phyloP scores from a whole-genome alignment of 2,329 filamentous ascomycete genomes.

The Fusarium avenaceum region DNA sequence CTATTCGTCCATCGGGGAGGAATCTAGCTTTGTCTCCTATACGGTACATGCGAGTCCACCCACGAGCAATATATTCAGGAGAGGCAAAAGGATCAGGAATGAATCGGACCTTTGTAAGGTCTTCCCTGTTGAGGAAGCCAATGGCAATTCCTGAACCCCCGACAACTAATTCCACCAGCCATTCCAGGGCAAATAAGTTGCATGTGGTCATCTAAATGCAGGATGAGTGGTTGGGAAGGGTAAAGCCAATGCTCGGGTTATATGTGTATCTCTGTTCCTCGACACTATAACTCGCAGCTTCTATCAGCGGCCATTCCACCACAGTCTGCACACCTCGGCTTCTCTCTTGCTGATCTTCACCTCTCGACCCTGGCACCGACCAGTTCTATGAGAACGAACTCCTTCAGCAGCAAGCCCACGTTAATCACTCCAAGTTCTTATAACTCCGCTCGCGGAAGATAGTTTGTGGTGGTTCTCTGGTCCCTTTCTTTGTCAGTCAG shows the following conservation, averaged over 20 bases:
- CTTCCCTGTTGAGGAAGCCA: slow-evolving; percentile 8
- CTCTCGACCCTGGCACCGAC: too few species aligned
- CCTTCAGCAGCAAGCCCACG: too few species aligned
- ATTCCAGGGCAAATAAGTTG: slow-evolving; percentile 2
- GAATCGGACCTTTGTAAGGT: slow-evolving; percentile 1
- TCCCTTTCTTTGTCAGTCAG: slow-evolving; percentile 2
- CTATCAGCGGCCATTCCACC: too few species aligned
- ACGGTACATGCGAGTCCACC: slow-evolving; percentile 7
- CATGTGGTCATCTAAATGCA: slow-evolving; percentile 10
- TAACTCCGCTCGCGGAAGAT: slow-evolving; percentile 5
- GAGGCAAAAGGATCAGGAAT: slow-evolving; percentile 3
- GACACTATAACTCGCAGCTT: too few species aligned
- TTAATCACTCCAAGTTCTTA: not conserved
- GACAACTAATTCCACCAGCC: slow-evolving; percentile 6
- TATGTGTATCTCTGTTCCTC: too few species aligned
- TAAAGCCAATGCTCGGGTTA: slow-evolving; percentile 2
- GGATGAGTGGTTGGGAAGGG: slow-evolving; percentile 10
- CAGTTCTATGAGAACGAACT: too few species aligned
- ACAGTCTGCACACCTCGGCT: too few species aligned
- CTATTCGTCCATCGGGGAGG: not conserved
- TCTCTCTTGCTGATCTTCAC: too few species aligned
- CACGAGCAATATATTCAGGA: not conserved
- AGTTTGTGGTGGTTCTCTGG: not conserved
- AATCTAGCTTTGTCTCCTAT: slow-evolving; percentile 14
- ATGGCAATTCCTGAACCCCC: slow-evolving; percentile 1